These are phyloP conservation scores for Chloromonas sp. DNA, from an alignment of 163 green algal genomes.

Conservation along the genomic window DNA sequence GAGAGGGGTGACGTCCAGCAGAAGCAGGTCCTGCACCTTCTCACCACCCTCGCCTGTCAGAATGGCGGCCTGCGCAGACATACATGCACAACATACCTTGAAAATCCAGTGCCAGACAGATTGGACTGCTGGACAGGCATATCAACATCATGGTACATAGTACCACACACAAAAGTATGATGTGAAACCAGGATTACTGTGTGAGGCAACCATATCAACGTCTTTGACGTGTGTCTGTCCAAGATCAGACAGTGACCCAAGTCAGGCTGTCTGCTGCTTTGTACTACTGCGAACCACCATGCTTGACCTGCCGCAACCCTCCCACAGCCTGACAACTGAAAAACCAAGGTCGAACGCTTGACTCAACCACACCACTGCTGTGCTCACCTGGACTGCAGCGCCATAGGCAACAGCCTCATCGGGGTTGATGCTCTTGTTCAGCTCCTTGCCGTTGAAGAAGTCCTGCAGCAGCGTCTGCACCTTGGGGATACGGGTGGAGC, in stretches of 20 bases:
- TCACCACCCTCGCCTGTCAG: constrained; percentile 63
- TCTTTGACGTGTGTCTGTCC: too few species aligned
- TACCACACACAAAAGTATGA: not conserved
- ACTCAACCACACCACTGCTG: not conserved
- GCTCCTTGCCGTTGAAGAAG: constrained; percentile 98
- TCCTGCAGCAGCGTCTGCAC: constrained; percentile 88
- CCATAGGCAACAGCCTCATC: constrained; percentile 98
- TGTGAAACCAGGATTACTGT: too few species aligned
- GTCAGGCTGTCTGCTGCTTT: too few species aligned
- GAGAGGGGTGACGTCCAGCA: constrained; percentile 93
- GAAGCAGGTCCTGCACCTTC: constrained; percentile 81
- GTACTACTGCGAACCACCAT: too few species aligned
- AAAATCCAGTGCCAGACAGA: too few species aligned
- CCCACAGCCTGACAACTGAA: not conserved
- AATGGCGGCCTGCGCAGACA: constrained; percentile 53
- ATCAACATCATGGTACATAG: not conserved
- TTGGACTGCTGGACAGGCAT: too few species aligned
- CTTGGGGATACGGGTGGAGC: constrained; percentile 41
- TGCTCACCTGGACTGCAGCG: constrained; percentile 77
- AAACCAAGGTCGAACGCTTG: not conserved
- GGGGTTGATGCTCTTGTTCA: constrained; percentile 98
- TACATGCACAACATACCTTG: not conserved
- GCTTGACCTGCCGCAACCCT: too few species aligned
- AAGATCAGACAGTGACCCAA: too few species aligned
- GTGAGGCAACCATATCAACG: too few species aligned